phyloP scores from a whole-genome alignment of 495 filamentous ascomycete genomes.

The Talaromyces stipitatus region DNA sequence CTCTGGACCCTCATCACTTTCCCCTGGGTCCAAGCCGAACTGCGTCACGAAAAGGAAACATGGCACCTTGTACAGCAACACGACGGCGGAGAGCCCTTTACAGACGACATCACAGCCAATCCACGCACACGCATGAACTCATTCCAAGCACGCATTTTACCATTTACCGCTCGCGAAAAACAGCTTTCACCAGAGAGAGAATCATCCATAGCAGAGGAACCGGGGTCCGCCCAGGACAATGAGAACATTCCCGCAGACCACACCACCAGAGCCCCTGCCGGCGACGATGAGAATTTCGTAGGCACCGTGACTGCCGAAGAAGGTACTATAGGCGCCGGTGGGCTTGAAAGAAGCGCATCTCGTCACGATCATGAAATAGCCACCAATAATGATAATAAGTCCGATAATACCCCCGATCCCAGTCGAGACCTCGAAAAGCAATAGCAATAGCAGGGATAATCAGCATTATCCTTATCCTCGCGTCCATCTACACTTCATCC shows the following conservation, averaged over 20 bases:
- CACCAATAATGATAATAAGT: not conserved
- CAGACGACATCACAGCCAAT: slow-evolving; percentile 30
- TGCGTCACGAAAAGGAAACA: slow-evolving; percentile 53
- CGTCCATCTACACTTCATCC: not conserved
- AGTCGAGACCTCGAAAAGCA: not conserved
- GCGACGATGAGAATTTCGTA: not conserved
- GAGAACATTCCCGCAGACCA: not conserved
- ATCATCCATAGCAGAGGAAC: not conserved
- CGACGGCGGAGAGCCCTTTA: slow-evolving; percentile 27
- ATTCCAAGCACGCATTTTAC: slow-evolving; percentile 18
- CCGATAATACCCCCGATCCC: not conserved
- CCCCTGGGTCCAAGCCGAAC: slow-evolving; percentile 54
- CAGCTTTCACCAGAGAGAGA: slow-evolving; percentile 7
- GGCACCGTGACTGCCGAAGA: not conserved
- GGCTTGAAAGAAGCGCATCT: not conserved
- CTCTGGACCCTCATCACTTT: slow-evolving; percentile 63
- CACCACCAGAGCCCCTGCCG: not conserved
- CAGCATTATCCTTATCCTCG: not conserved
- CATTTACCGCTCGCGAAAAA: slow-evolving; percentile 19
- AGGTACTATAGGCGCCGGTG: not conserved
- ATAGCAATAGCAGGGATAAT: too few species aligned
- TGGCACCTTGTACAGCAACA: slow-evolving; percentile 38
- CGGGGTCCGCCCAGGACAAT: not conserved
- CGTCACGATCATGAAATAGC: not conserved
- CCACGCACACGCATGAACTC: slow-evolving; percentile 35